Conservation (phyloP, 2,329 filamentous ascomycete species). For the Sarocladiaceae sp. region DNA sequence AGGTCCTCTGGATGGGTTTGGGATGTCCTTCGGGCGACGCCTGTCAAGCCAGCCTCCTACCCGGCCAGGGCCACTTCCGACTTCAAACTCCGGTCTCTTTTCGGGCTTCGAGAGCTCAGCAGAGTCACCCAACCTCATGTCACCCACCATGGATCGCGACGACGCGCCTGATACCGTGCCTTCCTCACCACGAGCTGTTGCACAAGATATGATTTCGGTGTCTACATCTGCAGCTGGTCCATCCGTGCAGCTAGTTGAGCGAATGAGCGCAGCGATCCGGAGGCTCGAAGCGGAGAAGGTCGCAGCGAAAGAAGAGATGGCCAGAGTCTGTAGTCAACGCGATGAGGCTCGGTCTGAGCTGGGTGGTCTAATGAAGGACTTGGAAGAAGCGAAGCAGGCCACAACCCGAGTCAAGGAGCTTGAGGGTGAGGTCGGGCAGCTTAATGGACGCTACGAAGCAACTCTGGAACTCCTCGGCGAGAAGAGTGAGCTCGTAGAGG, state of each 20-base stretch:
- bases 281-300: constrained; percentile 90
- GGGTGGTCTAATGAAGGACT: constrained; percentile 82
- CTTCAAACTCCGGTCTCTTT: constrained; percentile 39
- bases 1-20: constrained; percentile 32
- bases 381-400: constrained; percentile 63
- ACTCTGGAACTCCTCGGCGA: constrained; percentile 93
- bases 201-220: constrained; percentile 82
- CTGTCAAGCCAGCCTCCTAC: constrained; percentile 43
- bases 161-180: constrained; percentile 42
- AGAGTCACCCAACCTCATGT: constrained; percentile 31
- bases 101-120: constrained; percentile 39
- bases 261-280: constrained; percentile 91
- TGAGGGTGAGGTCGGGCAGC: constrained; percentile 61
- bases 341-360: constrained; percentile 92
- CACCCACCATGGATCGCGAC: constrained; percentile 40
- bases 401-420: constrained; percentile 59
- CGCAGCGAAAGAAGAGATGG: constrained; percentile 79
- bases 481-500: constrained; percentile 93
- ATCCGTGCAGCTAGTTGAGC: constrained; percentile 89
- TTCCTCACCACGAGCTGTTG: constrained; percentile 62
- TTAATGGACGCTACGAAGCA: constrained; percentile 80
- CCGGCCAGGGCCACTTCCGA: constrained; percentile 36
- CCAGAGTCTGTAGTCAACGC: constrained; percentile 74
- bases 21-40: constrained; percentile 34
- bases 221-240: constrained; percentile 89